Evolutionary conservation across 768 basidiomycete species (phyloP).

Genomic region (Obba rivulosa): DNA sequence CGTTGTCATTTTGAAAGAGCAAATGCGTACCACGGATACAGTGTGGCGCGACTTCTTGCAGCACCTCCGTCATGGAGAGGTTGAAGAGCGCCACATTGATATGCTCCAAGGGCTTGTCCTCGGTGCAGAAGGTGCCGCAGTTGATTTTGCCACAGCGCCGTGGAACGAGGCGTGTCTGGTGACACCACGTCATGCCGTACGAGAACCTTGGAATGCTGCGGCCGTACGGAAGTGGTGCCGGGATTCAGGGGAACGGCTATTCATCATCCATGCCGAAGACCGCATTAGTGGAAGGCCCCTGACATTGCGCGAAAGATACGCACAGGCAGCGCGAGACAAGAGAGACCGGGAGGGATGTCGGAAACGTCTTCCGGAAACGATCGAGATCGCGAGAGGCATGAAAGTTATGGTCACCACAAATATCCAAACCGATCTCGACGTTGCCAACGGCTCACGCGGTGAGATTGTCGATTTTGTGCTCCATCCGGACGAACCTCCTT

Average conservation of each 20-base stretch:
- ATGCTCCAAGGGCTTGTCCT: constrained; percentile 23
- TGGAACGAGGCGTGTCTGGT: constrained; percentile 33
- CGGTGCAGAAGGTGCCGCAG: not conserved
- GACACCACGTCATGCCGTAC: constrained; percentile 32
- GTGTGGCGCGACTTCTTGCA: constrained; percentile 28
- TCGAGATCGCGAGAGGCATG: constrained; percentile 29
- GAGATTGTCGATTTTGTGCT: constrained; percentile 29
- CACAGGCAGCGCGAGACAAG: not conserved
- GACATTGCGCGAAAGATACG: constrained; percentile 8
- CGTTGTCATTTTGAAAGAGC: constrained; percentile 33
- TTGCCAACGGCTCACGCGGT: constrained; percentile 34
- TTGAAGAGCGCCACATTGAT: constrained; percentile 20
- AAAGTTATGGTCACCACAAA: constrained; percentile 36
- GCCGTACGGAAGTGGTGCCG: constrained; percentile 18
- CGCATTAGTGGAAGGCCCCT: constrained; percentile 8
- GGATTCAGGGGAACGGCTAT: constrained; percentile 15
- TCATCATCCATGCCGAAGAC: constrained; percentile 28
- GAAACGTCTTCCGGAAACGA: constrained; percentile 7
- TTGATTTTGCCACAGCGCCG: constrained; percentile 20
- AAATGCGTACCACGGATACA: constrained; percentile 27
- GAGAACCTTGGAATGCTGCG: constrained; percentile 32
- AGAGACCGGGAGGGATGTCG: not conserved
- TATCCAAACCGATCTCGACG: constrained; percentile 34
- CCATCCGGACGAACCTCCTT: constrained; percentile 21
- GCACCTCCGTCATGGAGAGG: constrained; percentile 21